These are phyloP conservation scores for Clarireedia homoeocarpa DNA, from an alignment of 2,329 filamentous ascomycete species.

Conservation along the genomic window DNA sequence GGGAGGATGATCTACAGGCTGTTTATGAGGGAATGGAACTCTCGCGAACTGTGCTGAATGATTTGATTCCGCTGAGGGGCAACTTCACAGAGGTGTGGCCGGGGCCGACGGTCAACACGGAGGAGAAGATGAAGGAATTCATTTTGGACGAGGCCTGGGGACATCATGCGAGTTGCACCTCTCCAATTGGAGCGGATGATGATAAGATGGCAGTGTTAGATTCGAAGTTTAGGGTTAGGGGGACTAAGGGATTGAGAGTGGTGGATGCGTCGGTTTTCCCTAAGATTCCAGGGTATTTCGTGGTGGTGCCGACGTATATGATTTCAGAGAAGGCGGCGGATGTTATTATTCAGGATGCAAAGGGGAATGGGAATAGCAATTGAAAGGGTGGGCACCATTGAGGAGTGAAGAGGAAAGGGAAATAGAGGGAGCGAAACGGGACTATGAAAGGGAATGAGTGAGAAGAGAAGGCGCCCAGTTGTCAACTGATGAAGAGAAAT, in stretches of 20 bases:
- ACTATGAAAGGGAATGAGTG: too few relatives aligned
- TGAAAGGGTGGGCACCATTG: too few relatives aligned
- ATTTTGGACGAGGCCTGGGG: conserved; percentile 44
- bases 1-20: conserved; percentile 14
- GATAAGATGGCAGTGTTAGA: conserved; percentile 38
- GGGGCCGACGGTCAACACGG: conserved; percentile 30
- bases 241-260: conserved; percentile 39
- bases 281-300: conserved; percentile 42
- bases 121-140: conserved; percentile 36
- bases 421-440: too few relatives aligned
- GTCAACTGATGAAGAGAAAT: too few relatives aligned
- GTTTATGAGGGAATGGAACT: conserved; percentile 12
- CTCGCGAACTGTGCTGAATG: conserved; percentile 31
- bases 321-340: conserved; percentile 47
- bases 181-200: conserved; percentile 43
- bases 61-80: conserved; percentile 32
- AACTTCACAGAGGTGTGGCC: conserved; percentile 36
- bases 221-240: conserved; percentile 30
- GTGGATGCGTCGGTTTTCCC: conserved; percentile 54
- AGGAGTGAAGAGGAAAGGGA: too few relatives aligned
- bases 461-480: too few relatives aligned
- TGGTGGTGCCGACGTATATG: conserved; percentile 45
- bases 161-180: conserved; percentile 48
- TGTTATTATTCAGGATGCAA: conserved; percentile 8
- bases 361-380: not conserved